Percentiles rank a stretch among this genome's conserved stretches.
Conservation (phyloP, 2,329 filamentous ascomycete genomes). For the Scedosporium minutisporum region DNA sequence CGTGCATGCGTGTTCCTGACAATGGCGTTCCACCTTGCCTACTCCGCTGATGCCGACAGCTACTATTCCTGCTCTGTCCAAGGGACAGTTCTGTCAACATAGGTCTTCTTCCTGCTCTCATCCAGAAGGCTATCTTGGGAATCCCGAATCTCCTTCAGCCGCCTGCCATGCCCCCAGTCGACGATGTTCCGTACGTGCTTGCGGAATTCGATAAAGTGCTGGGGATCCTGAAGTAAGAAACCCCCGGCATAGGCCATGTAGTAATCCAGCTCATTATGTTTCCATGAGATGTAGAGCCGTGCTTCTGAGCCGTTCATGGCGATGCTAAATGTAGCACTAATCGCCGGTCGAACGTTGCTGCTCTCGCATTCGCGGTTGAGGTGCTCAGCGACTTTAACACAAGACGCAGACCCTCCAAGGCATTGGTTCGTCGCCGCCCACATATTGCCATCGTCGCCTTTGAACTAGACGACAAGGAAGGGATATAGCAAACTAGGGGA, state of each 20-base stretch:
- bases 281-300: conserved; percentile 24
- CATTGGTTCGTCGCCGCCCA: conserved; percentile 27
- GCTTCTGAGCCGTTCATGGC: conserved; percentile 24
- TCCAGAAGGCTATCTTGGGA: conserved; percentile 9
- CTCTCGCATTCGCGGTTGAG: conserved; percentile 14
- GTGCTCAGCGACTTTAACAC: conserved; percentile 19
- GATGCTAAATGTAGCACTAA: conserved; percentile 21
- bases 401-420: conserved; percentile 20
- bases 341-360: conserved; percentile 12
- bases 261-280: conserved; percentile 20
- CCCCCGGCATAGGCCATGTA: conserved; percentile 17
- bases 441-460: conserved; percentile 19
- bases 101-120: conserved; percentile 10
- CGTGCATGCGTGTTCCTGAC: too few species aligned
- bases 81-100: too few species aligned
- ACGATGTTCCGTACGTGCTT: conserved; percentile 25
- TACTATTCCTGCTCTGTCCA: too few species aligned
- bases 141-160: conserved; percentile 17
- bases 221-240: conserved; percentile 20
- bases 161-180: conserved; percentile 21
- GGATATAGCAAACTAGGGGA: background rate
- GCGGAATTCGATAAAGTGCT: conserved; percentile 20
- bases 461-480: background rate
- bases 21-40: too few species aligned
- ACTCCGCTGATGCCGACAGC: too few species aligned